Conservation (phyloP, 768 basidiomycete genomes). For the Kwoniella europaea region DNA sequence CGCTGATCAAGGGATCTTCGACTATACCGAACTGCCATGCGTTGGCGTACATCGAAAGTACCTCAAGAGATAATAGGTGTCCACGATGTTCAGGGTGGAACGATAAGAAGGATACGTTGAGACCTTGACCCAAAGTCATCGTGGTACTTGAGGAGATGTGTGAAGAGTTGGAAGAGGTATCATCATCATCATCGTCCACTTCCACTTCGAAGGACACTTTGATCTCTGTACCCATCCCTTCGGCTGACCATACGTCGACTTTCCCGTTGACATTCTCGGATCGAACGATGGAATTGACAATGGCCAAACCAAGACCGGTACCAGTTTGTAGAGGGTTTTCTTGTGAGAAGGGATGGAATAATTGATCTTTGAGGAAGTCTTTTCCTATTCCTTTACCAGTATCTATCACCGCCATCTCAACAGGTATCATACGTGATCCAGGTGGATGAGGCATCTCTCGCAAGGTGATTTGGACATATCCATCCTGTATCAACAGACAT, state of each 20-base stretch:
- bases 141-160: slow-evolving; percentile 10
- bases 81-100: slow-evolving; percentile 73
- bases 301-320: slow-evolving; percentile 90
- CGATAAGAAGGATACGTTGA: slow-evolving; percentile 69
- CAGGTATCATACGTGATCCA: slow-evolving; percentile 65
- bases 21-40: slow-evolving; percentile 76
- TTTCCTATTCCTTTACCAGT: slow-evolving; percentile 96
- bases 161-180: slow-evolving; percentile 33
- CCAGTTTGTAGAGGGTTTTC: slow-evolving; percentile 92
- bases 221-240: slow-evolving; percentile 88
- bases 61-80: slow-evolving; percentile 68
- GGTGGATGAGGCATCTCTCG: slow-evolving; percentile 71
- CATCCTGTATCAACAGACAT: slow-evolving; percentile 64
- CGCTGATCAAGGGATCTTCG: slow-evolving; percentile 60
- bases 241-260: slow-evolving; percentile 91
- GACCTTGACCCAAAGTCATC: slow-evolving; percentile 32
- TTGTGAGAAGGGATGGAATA: slow-evolving; percentile 97
- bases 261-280: slow-evolving; percentile 86
- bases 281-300: slow-evolving; percentile 88
- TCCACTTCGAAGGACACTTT: slow-evolving; percentile 82
- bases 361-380: slow-evolving; percentile 89
- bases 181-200: slow-evolving; percentile 61
- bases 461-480: slow-evolving; percentile 82
- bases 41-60: slow-evolving; percentile 68
- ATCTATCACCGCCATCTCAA: slow-evolving; percentile 84